phyloP scores from a whole-genome alignment of 495 filamentous ascomycete species.

The Tuber brumale region DNA sequence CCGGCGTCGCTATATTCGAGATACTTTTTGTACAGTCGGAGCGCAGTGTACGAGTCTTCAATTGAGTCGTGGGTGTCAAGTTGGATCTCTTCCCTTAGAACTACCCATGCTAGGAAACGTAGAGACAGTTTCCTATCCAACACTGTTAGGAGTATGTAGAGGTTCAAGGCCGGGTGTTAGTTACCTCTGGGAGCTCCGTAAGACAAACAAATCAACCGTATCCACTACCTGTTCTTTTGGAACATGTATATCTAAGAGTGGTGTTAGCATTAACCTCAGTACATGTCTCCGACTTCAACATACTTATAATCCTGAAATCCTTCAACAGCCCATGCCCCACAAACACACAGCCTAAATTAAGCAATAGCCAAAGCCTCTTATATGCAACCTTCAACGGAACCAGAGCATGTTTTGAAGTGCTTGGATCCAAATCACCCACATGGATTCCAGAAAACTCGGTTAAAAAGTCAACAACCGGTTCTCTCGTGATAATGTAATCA shows the following conservation, averaged over 20 bases:
- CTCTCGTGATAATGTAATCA: constrained; percentile 86
- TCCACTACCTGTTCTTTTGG: constrained; percentile 87
- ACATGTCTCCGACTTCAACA: constrained; percentile 4
- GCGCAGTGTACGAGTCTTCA: constrained; percentile 83
- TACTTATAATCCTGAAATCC: constrained; percentile 87
- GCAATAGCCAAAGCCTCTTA: constrained; percentile 94
- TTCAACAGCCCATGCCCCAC: constrained; percentile 86
- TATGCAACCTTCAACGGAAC: constrained; percentile 86
- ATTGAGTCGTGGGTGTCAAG: constrained; percentile 83
- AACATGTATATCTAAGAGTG: constrained; percentile 65
- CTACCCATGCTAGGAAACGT: constrained; percentile 76
- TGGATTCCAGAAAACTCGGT: constrained; percentile 89
- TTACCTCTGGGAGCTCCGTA: constrained; percentile 33
- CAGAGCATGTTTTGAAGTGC: constrained; percentile 66
- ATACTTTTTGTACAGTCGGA: constrained; percentile 85
- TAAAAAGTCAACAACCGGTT: constrained; percentile 91
- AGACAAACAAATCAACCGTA: constrained; percentile 80
- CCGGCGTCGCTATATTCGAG: constrained; percentile 81
- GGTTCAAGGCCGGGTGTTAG: background rate
- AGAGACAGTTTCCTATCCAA: constrained; percentile 68
- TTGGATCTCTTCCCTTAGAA: constrained; percentile 89
- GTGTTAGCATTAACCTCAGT: background rate
- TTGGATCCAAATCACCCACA: constrained; percentile 70
- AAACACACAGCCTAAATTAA: constrained; percentile 90
- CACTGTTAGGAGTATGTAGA: constrained; percentile 4